Conservation (phyloP, 2,329 filamentous ascomycete genomes). For the Arachnomyces sp. region DNA sequence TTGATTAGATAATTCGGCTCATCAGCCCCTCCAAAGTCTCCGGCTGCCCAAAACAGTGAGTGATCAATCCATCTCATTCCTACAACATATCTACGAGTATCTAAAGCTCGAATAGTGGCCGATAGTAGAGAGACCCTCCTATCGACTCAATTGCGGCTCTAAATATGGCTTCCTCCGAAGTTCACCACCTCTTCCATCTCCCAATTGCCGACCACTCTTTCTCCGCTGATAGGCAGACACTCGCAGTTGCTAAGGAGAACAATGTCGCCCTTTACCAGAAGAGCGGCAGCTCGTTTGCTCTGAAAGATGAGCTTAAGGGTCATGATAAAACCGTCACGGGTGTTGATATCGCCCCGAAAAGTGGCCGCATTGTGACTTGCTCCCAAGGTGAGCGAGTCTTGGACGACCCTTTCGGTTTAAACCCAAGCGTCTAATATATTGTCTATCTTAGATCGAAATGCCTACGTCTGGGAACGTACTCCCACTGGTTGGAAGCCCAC, state of each 20-base stretch:
- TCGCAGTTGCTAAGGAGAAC: slow-evolving; percentile 87
- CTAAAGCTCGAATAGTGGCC: slow-evolving; percentile 23
- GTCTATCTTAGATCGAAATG: slow-evolving; percentile 68
- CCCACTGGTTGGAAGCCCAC: slow-evolving; percentile 91
- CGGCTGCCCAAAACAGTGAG: no score
- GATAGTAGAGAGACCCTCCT: slow-evolving; percentile 99
- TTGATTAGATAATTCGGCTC: no score
- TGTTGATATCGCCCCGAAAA: slow-evolving; percentile 86
- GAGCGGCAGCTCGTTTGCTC: slow-evolving; percentile 64
- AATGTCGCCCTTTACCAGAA: slow-evolving; percentile 79
- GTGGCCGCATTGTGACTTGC: slow-evolving; percentile 91
- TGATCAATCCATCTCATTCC: slow-evolving; percentile 7
- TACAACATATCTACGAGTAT: slow-evolving; percentile 7
- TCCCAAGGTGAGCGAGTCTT: slow-evolving; percentile 62
- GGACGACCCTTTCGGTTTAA: slow-evolving; percentile 1
- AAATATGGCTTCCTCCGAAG: slow-evolving; percentile 67
- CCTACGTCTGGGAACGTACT: slow-evolving; percentile 96
- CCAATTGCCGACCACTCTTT: slow-evolving; percentile 98
- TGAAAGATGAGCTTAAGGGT: slow-evolving; percentile 87
- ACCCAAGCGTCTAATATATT: slow-evolving; percentile 4
- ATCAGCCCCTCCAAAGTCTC: no score
- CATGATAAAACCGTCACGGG: slow-evolving; percentile 97
- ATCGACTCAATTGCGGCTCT: slow-evolving; percentile 42
- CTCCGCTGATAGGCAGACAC: slow-evolving; percentile 77
- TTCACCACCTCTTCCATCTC: slow-evolving; percentile 93